Evolutionary conservation across 148 eudicot genomes (phyloP).

Genomic region (Chenopodium album): DNA sequence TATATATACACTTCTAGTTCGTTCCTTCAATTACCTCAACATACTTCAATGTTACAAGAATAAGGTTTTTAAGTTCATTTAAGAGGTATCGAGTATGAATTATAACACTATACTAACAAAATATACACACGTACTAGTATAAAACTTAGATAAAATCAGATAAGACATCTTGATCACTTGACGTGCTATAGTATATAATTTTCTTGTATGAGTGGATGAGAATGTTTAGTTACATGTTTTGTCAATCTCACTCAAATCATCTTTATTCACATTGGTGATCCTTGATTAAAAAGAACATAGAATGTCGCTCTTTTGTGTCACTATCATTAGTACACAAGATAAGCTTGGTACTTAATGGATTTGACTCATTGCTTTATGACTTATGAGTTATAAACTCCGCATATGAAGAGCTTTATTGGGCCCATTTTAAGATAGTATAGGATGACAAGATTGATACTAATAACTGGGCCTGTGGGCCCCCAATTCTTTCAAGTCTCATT

Average conservation of each 20-base stretch:
- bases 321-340: slow-evolving; percentile 13
- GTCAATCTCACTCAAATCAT: not conserved
- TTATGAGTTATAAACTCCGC: not conserved
- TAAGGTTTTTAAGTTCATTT: too few species aligned
- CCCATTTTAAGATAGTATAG: not conserved
- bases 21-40: too few species aligned
- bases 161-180: not conserved
- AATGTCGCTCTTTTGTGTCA: slow-evolving; percentile 19
- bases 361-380: not conserved
- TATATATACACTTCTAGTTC: too few species aligned
- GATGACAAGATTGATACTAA: not conserved
- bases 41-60: too few species aligned
- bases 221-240: not conserved
- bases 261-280: not conserved
- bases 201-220: not conserved
- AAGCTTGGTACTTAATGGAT: slow-evolving; percentile 1
- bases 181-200: too few species aligned
- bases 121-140: too few species aligned
- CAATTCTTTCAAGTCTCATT: not conserved
- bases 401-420: not conserved
- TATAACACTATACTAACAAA: too few species aligned
- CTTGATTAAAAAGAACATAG: slow-evolving; percentile 8
- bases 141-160: too few species aligned
- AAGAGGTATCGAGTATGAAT: too few species aligned
- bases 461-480: not conserved